Conservation (phyloP, 1,284 basidiomycete species). For the Filobasidium uniguttulatum region DNA sequence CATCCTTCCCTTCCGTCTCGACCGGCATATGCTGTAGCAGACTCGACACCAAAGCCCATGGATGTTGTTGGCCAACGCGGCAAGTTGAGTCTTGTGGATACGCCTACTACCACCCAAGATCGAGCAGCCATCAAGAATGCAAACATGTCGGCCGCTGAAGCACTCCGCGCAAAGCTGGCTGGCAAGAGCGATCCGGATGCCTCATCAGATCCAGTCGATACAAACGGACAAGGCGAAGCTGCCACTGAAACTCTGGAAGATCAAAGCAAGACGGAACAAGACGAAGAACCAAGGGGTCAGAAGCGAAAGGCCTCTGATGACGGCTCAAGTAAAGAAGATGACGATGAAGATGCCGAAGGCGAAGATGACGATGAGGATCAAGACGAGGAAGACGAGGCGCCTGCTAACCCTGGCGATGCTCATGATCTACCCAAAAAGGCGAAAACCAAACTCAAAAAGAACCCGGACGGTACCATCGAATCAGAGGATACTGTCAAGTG, state of each 20-base stretch:
- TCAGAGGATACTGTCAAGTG: constrained; percentile 89
- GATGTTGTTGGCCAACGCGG: constrained; percentile 7
- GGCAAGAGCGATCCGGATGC: constrained; percentile 32
- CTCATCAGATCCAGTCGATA: constrained; percentile 13
- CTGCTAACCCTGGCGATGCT: constrained; percentile 34
- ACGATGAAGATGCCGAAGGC: constrained; percentile 43
- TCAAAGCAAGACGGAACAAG: not conserved
- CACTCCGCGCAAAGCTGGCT: constrained; percentile 78
- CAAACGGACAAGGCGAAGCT: constrained; percentile 31
- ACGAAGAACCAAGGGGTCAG: constrained; percentile 37
- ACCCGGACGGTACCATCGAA: constrained; percentile 72
- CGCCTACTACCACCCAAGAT: constrained; percentile 31
- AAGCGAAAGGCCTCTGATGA: constrained; percentile 56
- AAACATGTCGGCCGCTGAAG: constrained; percentile 88
- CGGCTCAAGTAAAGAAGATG: constrained; percentile 25
- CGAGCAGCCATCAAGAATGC: constrained; percentile 81
- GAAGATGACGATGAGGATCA: constrained; percentile 41
- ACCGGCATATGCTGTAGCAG: not conserved
- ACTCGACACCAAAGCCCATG: constrained; percentile 1
- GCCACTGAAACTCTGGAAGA: constrained; percentile 11
- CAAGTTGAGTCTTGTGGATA: constrained; percentile 3
- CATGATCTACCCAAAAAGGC: constrained; percentile 38
- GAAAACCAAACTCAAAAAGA: constrained; percentile 55
- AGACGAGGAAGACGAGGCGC: constrained; percentile 22
- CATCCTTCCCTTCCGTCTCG: constrained; percentile 33